Base-by-base conservation (phyloP, 192 early-diverging fungal species). In the Backusella psychrophila region DNA sequence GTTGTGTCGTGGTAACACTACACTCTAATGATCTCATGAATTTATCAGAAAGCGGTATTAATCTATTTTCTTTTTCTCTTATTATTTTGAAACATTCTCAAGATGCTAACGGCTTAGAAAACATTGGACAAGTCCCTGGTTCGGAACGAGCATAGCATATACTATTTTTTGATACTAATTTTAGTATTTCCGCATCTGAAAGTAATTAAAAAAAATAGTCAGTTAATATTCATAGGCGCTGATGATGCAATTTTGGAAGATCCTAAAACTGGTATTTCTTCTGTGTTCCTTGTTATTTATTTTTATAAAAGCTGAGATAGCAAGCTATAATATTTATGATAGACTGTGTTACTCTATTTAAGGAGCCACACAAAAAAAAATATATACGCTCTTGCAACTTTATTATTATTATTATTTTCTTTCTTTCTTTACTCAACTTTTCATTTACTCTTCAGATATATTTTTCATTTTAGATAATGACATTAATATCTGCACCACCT, bases 201-300 rank as follows among this genome's bases (percentile, higher is more conserved):
- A 63, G 56, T 63, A 59, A 59, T 59, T 59, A 23, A 59, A 59
- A 59, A 59, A 23, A 21, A 59, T 59, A 23, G 23, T 1, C 3
- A 12, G n/a, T 29, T 29, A 26, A 63, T 26, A 26, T 44, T 4
- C 15, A 14, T 44, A 5, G 14, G 42, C 42, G 11, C 19, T 56
- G 11, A 63, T 63, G 56, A 63, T 63, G 56, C 56, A 63, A 63
- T 63, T n/a, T 63, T 63, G 56, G 23, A 29, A 63, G 9, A 29
- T 23, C 56, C 56, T 63, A 63, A 63, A 63, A 63, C 56, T 63
- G 23, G 56, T 63, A 63, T 63, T 63, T 63, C 56, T 63, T 63
- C 23, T 63, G 56, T 63, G 56, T 63, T 56, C 53, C 53, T 56
- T 56, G 9, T 56, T 23, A 56, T 56, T 63, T 63, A 63, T 63